These are phyloP conservation scores for Gossypium raimondii DNA, from an alignment of 345 rosid species.

Conservation along the genomic window DNA sequence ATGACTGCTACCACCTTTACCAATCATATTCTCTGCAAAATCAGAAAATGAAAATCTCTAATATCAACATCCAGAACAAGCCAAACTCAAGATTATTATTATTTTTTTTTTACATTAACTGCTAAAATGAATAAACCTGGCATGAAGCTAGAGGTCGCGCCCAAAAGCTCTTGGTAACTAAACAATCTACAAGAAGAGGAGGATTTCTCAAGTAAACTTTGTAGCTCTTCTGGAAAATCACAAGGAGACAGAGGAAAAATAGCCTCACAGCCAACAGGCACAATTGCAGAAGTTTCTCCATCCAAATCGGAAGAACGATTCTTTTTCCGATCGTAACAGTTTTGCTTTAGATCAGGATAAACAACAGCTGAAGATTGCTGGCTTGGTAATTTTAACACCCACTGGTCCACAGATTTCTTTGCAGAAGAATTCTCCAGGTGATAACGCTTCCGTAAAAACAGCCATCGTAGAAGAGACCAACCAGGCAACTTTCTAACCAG, in stretches of 20 bases:
- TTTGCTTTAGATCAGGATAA: slow-evolving; percentile 62
- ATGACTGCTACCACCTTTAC: slow-evolving; percentile 90
- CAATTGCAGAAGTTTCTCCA: slow-evolving; percentile 54
- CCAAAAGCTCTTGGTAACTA: slow-evolving; percentile 63
- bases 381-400: slow-evolving; percentile 49
- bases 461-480: slow-evolving; percentile 56
- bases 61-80: neutral
- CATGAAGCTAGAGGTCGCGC: slow-evolving; percentile 63
- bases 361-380: slow-evolving; percentile 50
- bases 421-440: slow-evolving; percentile 36
- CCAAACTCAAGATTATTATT: neutral
- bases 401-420: slow-evolving; percentile 41
- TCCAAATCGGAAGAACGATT: slow-evolving; percentile 37
- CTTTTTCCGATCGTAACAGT: slow-evolving; percentile 27
- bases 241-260: slow-evolving; percentile 39
- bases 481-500: slow-evolving; percentile 28
- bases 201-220: slow-evolving; percentile 57
- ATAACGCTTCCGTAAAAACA: slow-evolving; percentile 32
- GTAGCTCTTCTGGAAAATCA: slow-evolving; percentile 54
- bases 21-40: slow-evolving; percentile 76
- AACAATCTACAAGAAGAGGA: slow-evolving; percentile 82
- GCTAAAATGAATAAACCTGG: slow-evolving; percentile 45
- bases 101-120: neutral
- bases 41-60: slow-evolving; percentile 15
- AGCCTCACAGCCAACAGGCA: slow-evolving; percentile 36